Evolutionary conservation across 2,329 filamentous ascomycete species (phyloP).

Genomic region (Colletotrichum tropicale): DNA sequence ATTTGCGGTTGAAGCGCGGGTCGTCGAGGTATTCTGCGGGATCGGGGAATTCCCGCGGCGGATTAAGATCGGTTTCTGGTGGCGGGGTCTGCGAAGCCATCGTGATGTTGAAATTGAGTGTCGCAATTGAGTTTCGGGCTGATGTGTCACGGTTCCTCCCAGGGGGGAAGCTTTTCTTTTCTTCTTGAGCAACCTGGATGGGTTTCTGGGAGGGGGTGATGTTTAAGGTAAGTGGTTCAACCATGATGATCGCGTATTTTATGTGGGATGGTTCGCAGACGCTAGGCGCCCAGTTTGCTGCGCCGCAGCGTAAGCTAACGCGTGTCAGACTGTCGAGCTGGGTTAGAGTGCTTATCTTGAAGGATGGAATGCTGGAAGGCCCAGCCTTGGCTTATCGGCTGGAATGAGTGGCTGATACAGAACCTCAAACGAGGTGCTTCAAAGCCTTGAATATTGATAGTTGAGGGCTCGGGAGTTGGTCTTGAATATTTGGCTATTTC

Average conservation of each 20-base stretch:
- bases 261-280: not conserved
- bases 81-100: not conserved
- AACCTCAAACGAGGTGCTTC: not conserved
- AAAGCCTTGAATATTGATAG: not conserved
- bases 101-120: not conserved
- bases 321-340: not conserved
- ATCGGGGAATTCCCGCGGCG: not conserved
- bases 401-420: not conserved
- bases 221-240: not conserved
- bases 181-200: not conserved
- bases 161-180: not conserved
- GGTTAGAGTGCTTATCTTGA: not conserved
- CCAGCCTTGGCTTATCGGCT: not conserved
- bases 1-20: conserved; percentile 27
- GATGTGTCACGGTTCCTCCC: not conserved
- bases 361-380: not conserved
- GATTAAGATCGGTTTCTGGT: not conserved
- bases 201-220: not conserved
- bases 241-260: not conserved
- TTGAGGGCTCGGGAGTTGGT: not conserved
- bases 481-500: not conserved
- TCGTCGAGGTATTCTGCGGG: conserved; percentile 23
- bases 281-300: not conserved
- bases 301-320: not conserved
- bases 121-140: not conserved